Conservation (phyloP, 257 asterid species). For the Solanum sitiens region DNA sequence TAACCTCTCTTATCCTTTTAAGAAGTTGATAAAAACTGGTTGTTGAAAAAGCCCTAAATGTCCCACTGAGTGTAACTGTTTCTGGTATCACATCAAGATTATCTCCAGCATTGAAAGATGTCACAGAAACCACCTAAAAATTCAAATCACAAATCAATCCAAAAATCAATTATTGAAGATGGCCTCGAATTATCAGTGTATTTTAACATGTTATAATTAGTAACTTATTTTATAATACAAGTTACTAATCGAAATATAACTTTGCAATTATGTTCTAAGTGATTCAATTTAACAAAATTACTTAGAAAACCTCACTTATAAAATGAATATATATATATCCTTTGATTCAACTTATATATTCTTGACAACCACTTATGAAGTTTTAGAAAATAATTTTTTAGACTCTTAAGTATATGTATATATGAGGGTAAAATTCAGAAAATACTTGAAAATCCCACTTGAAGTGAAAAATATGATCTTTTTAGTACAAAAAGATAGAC, state of each 20-base stretch:
- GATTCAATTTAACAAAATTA: neutral
- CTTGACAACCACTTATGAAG: neutral
- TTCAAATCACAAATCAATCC: neutral
- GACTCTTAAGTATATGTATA: too few species aligned
- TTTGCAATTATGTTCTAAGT: neutral
- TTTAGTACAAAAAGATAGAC: neutral
- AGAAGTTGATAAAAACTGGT: slow-evolving; percentile 48
- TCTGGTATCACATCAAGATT: slow-evolving; percentile 25
- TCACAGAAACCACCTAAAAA: slow-evolving; percentile 39
- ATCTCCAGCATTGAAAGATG: slow-evolving; percentile 55
- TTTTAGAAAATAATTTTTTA: neutral
- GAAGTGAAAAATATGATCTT: neutral
- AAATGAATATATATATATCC: neutral
- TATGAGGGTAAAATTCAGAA: neutral
- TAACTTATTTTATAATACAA: neutral
- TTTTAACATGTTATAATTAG: neutral
- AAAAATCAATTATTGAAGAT: neutral
- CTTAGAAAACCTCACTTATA: neutral
- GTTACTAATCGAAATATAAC: neutral
- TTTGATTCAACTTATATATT: neutral
- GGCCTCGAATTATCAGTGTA: neutral
- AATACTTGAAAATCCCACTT: neutral
- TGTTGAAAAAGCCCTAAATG: slow-evolving; percentile 77
- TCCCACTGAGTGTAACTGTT: slow-evolving; percentile 55
- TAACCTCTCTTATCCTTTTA: slow-evolving; percentile 70